phyloP scores from a whole-genome alignment of 331 rosid species.

The Cydonia oblonga region DNA sequence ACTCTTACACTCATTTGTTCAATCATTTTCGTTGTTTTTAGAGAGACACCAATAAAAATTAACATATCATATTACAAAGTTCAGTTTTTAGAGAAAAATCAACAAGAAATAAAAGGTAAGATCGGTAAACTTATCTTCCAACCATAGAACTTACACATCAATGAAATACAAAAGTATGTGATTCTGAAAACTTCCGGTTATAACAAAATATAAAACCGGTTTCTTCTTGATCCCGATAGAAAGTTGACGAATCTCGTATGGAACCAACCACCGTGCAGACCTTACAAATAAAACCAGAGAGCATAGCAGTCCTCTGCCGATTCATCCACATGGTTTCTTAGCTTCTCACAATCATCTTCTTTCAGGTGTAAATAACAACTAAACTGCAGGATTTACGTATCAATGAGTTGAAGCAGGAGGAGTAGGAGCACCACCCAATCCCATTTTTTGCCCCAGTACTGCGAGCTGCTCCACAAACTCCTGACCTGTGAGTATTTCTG shows the following conservation, averaged over 20 bases:
- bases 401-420: slow-evolving; percentile 36
- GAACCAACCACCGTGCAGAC: too few species aligned
- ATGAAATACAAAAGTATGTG: neutral
- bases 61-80: neutral
- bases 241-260: neutral
- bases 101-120: neutral
- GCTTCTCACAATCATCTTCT: slow-evolving; percentile 9
- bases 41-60: too few species aligned
- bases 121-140: neutral
- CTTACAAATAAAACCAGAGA: too few species aligned
- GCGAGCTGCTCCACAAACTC: slow-evolving; percentile 87
- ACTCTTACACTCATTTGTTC: too few species aligned
- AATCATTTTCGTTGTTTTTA: too few species aligned
- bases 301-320: slow-evolving; percentile 9
- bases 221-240: neutral
- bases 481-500: slow-evolving; percentile 75
- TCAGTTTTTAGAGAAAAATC: neutral
- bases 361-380: slow-evolving; percentile 11
- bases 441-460: slow-evolving; percentile 77
- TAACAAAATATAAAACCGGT: neutral
- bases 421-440: slow-evolving; percentile 41
- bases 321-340: slow-evolving; percentile 8
- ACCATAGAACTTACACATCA: neutral
- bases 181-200: neutral
- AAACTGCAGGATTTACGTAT: slow-evolving; percentile 13